These are phyloP conservation scores for Stephania japonica DNA, from an alignment of 164 flowering plant species.

Conservation along the genomic window DNA sequence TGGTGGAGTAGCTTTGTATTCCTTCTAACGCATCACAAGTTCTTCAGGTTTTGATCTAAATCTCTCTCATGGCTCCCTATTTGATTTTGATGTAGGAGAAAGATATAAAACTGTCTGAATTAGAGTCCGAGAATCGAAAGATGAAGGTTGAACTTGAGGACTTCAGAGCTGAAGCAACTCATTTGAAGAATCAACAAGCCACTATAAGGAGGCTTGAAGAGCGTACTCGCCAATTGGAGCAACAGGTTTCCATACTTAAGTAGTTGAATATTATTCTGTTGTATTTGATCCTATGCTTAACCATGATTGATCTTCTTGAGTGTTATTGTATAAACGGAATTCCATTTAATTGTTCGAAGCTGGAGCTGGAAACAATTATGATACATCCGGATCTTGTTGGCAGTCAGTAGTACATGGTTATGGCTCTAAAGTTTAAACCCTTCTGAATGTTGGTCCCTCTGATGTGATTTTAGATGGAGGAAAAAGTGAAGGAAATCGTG, in stretches of 20 bases:
- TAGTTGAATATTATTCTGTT: neutral
- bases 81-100: slow-evolving; percentile 58
- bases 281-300: neutral
- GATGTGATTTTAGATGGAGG: slow-evolving; percentile 69
- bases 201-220: slow-evolving; percentile 98
- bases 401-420: neutral
- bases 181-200: slow-evolving; percentile 96
- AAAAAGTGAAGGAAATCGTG: slow-evolving; percentile 94
- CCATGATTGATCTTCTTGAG: neutral
- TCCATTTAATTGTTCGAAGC: neutral
- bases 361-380: neutral
- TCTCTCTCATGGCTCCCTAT: neutral
- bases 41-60: neutral
- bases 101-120: slow-evolving; percentile 66
- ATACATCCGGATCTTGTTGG: neutral
- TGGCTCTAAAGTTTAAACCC: neutral
- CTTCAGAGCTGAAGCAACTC: slow-evolving; percentile 88
- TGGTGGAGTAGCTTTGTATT: neutral
- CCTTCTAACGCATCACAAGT: neutral
- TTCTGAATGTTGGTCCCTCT: slow-evolving; percentile 6
- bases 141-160: slow-evolving; percentile 99
- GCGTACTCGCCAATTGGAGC: slow-evolving; percentile 90
- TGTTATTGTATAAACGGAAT: neutral
- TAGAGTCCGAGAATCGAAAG: slow-evolving; percentile 90
- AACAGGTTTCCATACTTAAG: slow-evolving; percentile 52